Base-by-base conservation (phyloP, 805 yeast genomes). In the Lachancea thermotolerans region DNA sequence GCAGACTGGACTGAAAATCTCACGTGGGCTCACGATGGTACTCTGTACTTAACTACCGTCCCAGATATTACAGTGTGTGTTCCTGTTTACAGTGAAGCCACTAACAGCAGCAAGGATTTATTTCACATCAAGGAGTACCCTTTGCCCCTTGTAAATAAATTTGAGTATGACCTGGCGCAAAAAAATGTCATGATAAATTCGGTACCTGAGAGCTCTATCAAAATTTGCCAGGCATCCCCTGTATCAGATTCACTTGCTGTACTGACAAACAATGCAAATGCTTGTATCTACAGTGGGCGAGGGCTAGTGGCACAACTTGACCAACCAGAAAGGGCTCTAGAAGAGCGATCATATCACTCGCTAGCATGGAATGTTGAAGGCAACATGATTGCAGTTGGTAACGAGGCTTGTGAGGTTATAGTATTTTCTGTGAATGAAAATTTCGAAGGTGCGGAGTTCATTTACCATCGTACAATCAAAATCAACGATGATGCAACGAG, bases 11-110 rank as follows among this genome's bases (percentile, higher is more conserved):
- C 54, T 25, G 49, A 53, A 21, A 59, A 52, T 35, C 21, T 62
- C 3, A 34, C 42, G 7, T 64, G 68, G 68, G 54, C 55, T 2
- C 48, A 51, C 5, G 60, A 62, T 48, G 68, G 68, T 8, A 52
- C 56, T 2, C 27, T 64, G 14, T 61, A 49, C 31, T 41, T 64
- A 12, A 55, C 54, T 4, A 55, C 66, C 0, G 43, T 47, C 2
- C 60, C 66, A 3, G 58, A 59, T 16, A 35, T 62, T 14, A 58
- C 61, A 8, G 44, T 58, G 9, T 59, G 58, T 6, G 53, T 55
- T 34, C 65, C 68, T 3, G 47, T 53, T 5, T 64, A 52, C 38
- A 42, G 47, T 11, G 45, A 50, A 28, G 53, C 53, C 8, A 45
- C 56, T 7, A 45, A 47, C 12, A 42, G 41, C 17, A 45, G 57